These are phyloP conservation scores for Ophiostoma perfectum DNA, from an alignment of 2,329 filamentous ascomycete genomes.

Conservation along the genomic window DNA sequence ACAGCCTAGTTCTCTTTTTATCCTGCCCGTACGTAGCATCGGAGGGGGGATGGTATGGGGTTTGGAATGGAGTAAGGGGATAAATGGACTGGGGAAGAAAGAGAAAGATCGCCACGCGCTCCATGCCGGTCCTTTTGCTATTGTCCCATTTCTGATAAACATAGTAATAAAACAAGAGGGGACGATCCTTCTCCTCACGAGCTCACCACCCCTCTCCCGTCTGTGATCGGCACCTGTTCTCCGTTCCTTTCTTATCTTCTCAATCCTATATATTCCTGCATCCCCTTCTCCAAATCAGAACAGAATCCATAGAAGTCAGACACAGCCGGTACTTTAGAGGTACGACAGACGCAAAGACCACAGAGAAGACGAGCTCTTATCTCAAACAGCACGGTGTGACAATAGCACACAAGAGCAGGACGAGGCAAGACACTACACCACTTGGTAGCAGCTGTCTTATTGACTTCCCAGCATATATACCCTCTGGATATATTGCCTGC, in stretches of 20 bases:
- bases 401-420: neutral
- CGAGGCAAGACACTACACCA: neutral
- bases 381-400: neutral
- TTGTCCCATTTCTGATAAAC: neutral
- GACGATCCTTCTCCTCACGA: conserved; percentile 7
- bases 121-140: neutral
- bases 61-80: neutral
- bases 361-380: conserved; percentile 7
- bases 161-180: neutral
- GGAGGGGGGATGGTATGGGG: neutral
- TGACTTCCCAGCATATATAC: neutral
- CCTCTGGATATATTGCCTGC: neutral
- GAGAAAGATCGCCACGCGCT: neutral
- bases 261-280: conserved; percentile 12
- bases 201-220: neutral
- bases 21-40: neutral
- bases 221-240: neutral
- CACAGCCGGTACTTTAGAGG: neutral
- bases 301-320: neutral
- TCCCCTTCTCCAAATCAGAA: conserved; percentile 3
- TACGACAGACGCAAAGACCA: conserved; percentile 12
- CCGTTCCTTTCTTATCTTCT: neutral
- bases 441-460: neutral
- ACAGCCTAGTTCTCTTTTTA: neutral
- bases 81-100: neutral